Evolutionary conservation across 352 stramenopile genomes (phyloP), one percentile per base, ranked within the genome.

Genomic region (Blastocystis sp.): DNA sequence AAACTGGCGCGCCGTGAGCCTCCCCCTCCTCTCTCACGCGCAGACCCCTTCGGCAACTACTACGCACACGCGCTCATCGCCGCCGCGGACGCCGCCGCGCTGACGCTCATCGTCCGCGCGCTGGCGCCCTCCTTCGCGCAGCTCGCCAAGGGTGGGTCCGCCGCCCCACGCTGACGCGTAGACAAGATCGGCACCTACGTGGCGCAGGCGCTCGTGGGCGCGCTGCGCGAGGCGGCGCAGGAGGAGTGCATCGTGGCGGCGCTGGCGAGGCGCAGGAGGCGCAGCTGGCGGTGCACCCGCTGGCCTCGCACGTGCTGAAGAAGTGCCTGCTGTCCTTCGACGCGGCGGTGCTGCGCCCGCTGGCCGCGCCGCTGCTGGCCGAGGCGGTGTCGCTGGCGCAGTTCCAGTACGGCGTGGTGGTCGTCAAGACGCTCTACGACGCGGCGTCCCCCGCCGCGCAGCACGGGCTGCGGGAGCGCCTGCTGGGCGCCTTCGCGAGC

Each of bases 101-200:
- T 69, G 34, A 2, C 11, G 40, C 40, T 28, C 21, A 40, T 69
- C 34, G 62, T 69, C 11, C 21, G 40, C 19, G 17, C 62, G 34
- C 23, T 69, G 2, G 1, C 40, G 21, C 62, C 62, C 40, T 11
- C 23, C 34, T 69, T 69, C 34, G 40, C 40, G 21, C 10, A 21
- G 11, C 62, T 69, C 62, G 62, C 62, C 21, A 69, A 69, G 34
- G 62, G 62, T 69, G 11, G 17, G 11, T 17, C 40, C 34, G 1
- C 21, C 40, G 21, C 40, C 21, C 40, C 62, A 19, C 40, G 2
- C 5, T 69, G 21, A 69, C 34, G 23, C 62, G 11, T 28, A 69
- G 62, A 69, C 34, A 69, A 69, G 19, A 69, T 17, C 10, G 62
- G 62, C 23, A 69, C 62, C 21, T 69, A 69, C 34, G 62, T 69